These are phyloP conservation scores for Pecoramyces ruminantium DNA, from an alignment of 192 early-diverging fungal species.

Conservation along the genomic window DNA sequence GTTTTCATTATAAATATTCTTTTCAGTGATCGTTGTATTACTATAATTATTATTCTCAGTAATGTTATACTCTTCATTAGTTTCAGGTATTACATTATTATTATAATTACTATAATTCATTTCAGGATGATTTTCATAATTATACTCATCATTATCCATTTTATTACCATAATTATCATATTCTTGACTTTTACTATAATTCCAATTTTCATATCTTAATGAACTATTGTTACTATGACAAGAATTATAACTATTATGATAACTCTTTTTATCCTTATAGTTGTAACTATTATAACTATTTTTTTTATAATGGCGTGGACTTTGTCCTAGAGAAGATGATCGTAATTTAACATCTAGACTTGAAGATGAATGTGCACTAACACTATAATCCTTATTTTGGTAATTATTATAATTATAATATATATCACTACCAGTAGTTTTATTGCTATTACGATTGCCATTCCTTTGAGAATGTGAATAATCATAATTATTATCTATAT, in stretches of 20 bases:
- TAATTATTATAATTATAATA: not conserved
- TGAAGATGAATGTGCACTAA: not conserved
- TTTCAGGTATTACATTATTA: not conserved
- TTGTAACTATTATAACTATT: not conserved
- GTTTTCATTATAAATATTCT: not conserved
- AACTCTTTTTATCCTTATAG: not conserved
- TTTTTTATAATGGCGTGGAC: not conserved
- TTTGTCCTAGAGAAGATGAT: not conserved
- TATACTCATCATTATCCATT: not conserved
- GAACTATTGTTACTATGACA: not conserved
- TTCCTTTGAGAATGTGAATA: not conserved
- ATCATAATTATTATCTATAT: not conserved
- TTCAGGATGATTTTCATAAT: not conserved
- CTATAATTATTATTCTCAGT: not conserved
- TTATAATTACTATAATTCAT: not conserved
- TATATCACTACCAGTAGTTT: not conserved
- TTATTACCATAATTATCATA: not conserved
- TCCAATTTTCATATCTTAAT: not conserved
- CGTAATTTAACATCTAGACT: not conserved
- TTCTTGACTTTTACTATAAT: not conserved
- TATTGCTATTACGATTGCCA: not conserved
- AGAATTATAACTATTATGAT: not conserved
- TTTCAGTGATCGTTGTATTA: not conserved
- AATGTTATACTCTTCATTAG: not conserved
- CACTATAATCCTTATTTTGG: not conserved